Evolutionary conservation across 768 basidiomycete species (phyloP).

Genomic region (Panaeolus papilionaceus): DNA sequence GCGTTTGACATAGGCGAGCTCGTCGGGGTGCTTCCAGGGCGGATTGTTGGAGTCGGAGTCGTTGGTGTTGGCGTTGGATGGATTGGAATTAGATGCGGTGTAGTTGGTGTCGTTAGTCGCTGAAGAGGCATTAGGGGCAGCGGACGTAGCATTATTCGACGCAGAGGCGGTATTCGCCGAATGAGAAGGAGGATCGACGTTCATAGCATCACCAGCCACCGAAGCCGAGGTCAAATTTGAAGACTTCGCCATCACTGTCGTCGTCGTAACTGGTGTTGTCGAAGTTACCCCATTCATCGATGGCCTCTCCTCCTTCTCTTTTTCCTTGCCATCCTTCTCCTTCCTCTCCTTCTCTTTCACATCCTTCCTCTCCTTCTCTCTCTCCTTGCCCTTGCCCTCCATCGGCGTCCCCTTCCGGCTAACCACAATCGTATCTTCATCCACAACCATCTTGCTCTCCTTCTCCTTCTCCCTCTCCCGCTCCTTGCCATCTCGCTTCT

Average conservation of each 20-base stretch:
- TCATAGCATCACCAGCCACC: too few species aligned
- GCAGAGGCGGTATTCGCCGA: too few species aligned
- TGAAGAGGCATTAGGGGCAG: not conserved
- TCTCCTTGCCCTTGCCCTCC: not conserved
- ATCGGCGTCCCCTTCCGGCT: not conserved
- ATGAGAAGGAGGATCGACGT: too few species aligned
- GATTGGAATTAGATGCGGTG: too few species aligned
- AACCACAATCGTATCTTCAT: not conserved
- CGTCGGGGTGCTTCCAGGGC: conserved; percentile 48
- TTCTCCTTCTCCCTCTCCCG: not conserved
- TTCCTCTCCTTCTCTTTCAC: not conserved
- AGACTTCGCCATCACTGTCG: not conserved
- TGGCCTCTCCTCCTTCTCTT: not conserved
- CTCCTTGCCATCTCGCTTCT: not conserved
- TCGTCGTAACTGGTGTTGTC: not conserved
- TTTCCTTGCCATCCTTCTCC: not conserved
- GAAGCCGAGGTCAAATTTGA: not conserved
- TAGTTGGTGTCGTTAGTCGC: too few species aligned
- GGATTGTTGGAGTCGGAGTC: conserved; percentile 9
- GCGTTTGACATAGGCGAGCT: conserved; percentile 43
- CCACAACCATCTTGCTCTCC: not conserved
- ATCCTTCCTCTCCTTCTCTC: not conserved
- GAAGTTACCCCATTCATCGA: not conserved
- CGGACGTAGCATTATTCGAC: too few species aligned
- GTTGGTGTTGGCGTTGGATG: not conserved